Base-by-base conservation (phyloP, 176 grass and related monocot genomes). In the Juncus inflexus region DNA sequence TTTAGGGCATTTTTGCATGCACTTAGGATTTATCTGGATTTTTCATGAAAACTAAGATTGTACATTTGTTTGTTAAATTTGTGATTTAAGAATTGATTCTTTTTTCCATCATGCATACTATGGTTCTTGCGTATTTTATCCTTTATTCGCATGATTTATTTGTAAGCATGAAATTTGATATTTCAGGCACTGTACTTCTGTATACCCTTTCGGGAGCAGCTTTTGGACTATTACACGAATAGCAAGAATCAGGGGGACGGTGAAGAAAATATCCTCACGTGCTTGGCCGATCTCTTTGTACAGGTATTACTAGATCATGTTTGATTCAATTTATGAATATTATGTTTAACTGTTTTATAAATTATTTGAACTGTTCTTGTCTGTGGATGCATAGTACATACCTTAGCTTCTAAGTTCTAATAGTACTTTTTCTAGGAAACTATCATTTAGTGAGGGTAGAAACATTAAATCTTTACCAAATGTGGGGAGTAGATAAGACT, bases 151-250 rank as follows among this genome's bases (percentile, higher is more conserved):
- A 12, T 35, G 15, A 7, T 69, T 52, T 69, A 52, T 37, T 28
- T 3, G 37, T 69, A 40, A 12, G 12, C 9, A 35, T 45, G 37
- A 40, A 40, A 65, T 65, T 9, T 3, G 7, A 65, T 65, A 58
- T 78, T 85, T 61, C 84, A 96, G 94, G 94, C 88, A 63, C 80
- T 99, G 50, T 99, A 92, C 72, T 99, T 99, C 74, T 99, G 94
- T 60, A 76, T 81, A 61, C 94, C 94, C 3, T 99, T 99, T 63
- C 84, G 94, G 64, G 85, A 99, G 61, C 83, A 99, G 42, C 61
- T 99, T 39, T 73, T 92, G 72, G 77, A 99, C 43, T 92, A 99
- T 79, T 92, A 86, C 62, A 9, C 75, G 37, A 89, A 74, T 76
- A 88, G 74, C 36, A 97, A 91, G 75, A 81, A 70, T 70, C 82